Evolutionary conservation across 164 flowering plant species (phyloP).

Genomic region (Umbellularia californica): DNA sequence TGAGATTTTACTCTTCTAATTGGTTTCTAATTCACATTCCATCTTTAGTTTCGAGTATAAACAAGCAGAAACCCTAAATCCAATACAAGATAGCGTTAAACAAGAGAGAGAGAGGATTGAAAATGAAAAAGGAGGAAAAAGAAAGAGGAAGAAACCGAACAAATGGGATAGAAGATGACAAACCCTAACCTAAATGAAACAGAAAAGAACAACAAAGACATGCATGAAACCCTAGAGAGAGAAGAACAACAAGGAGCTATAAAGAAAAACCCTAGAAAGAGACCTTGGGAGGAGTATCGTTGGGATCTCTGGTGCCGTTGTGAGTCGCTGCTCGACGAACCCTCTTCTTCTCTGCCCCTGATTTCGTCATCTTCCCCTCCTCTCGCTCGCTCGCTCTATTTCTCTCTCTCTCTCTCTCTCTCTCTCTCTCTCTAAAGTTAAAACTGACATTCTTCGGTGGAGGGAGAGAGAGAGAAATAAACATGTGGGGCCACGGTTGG

Average conservation of each 20-base stretch:
- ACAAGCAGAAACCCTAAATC: too few species aligned
- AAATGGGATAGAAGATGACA: too few species aligned
- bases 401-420: background rate
- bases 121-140: background rate
- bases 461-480: too few species aligned
- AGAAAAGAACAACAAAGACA: background rate
- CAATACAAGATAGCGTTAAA: too few species aligned
- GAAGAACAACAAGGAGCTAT: background rate
- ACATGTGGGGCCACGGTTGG: too few species aligned
- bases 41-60: too few species aligned
- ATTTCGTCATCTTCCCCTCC: conserved; percentile 46
- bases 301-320: conserved; percentile 45
- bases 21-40: background rate
- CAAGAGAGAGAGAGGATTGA: background rate
- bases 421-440: background rate
- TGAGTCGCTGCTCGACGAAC: conserved; percentile 34
- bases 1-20: background rate
- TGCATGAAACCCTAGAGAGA: background rate
- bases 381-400: background rate
- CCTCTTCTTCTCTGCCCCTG: conserved; percentile 64
- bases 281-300: conserved; percentile 65
- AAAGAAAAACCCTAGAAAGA: conserved; percentile 13
- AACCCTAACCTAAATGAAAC: conserved; percentile 1
- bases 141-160: background rate
- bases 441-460: too few species aligned